phyloP scores from a whole-genome alignment of 352 stramenopile genomes.

The Pythium phragmitis region DNA sequence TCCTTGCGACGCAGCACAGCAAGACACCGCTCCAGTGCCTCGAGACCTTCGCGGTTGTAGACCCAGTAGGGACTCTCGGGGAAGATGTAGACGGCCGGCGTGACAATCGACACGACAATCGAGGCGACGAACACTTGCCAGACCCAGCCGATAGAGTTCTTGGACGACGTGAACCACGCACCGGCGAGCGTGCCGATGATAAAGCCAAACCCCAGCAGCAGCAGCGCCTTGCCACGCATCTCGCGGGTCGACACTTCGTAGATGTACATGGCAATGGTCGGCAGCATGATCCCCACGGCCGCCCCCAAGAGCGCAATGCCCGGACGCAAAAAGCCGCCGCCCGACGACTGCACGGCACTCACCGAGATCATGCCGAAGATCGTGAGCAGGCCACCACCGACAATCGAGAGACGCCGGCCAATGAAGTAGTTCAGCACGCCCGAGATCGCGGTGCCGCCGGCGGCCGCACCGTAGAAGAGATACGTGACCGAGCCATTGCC shows the following conservation, averaged over 20 bases:
- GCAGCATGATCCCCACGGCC: constrained; percentile 63
- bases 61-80: constrained; percentile 86
- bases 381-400: constrained; percentile 61
- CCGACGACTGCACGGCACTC: constrained; percentile 50
- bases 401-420: constrained; percentile 70
- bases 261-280: constrained; percentile 79
- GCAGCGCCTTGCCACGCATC: constrained; percentile 78
- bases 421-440: constrained; percentile 70
- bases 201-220: constrained; percentile 73
- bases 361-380: constrained; percentile 74
- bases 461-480: constrained; percentile 58
- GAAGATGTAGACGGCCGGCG: constrained; percentile 81
- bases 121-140: constrained; percentile 85
- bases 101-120: constrained; percentile 78
- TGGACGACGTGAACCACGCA: constrained; percentile 69
- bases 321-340: constrained; percentile 57
- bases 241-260: constrained; percentile 85
- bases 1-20: constrained; percentile 76
- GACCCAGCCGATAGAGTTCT: constrained; percentile 76
- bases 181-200: constrained; percentile 59
- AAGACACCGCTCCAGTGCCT: constrained; percentile 71
- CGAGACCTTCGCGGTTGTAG: constrained; percentile 70
- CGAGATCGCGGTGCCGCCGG: constrained; percentile 50
- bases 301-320: constrained; percentile 61
- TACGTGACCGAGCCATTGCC: constrained; percentile 69